Evolutionary conservation across 2,329 filamentous ascomycete genomes (phyloP), one percentile per base, ranked within the genome.

Genomic region (Capronia epimyces): DNA sequence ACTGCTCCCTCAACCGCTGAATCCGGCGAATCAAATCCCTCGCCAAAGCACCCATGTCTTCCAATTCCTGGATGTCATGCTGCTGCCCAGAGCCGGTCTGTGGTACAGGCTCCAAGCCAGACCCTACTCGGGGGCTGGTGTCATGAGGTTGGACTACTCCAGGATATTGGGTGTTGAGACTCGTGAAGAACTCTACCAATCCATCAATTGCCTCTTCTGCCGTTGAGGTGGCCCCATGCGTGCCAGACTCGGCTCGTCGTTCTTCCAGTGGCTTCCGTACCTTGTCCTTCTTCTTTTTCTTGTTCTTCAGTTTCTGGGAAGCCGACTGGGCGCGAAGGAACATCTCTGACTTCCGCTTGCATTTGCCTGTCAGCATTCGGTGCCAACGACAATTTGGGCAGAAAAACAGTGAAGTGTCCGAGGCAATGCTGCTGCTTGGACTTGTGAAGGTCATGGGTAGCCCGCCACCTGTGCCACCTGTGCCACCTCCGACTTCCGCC

Each of bases 351-450:
- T 47, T 52, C 9, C 53, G 47, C 48, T 57, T 58, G 46, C 60
- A 63, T 48, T 60, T 61, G 3, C 60, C 58, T 7, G 51, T 52
- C 9, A 49, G 25, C 52, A 62, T 59, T 45, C 60, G 46, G n/a
- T 53, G 49, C 55, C 59, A 57, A 3, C 59, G 53, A 50, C 60
- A 63, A 40, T 63, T 63, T 5, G 51, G 58, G 34, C 60, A 63
- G 46, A 57, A 63, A 37, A 62, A 63, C 18, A 43, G 34, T 10
- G 55, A 40, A 22, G 45, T 40, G 9, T 53, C 53, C 24, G 49
- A 37, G 10, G 46, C 41, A 5, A 40, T 42, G 16, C 41, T 51
- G 20, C 13, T 40, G 34, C 36, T 36, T n/a, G 27, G 16, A 43
- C 42, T n/a, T 22, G 22, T 21, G 49, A 43, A 18, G 5, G 34